These are phyloP conservation scores for Elsinoe fawcettii DNA, from an alignment of 2,329 filamentous ascomycete genomes.

Conservation along the genomic window DNA sequence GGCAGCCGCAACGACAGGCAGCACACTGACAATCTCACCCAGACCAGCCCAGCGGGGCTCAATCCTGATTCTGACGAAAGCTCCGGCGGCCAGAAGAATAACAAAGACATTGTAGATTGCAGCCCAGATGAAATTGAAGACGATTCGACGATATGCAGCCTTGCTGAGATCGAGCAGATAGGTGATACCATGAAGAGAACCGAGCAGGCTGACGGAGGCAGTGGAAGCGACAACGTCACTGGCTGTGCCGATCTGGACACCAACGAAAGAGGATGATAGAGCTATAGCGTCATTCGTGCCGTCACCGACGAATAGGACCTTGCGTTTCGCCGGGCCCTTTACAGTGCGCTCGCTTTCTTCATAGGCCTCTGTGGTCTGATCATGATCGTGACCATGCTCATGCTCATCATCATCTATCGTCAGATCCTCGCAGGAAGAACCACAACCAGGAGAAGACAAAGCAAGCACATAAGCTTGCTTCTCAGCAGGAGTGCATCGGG, in stretches of 20 bases:
- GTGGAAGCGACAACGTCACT: constrained; percentile 59
- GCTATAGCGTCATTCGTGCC: constrained; percentile 73
- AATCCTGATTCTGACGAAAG: constrained; percentile 50
- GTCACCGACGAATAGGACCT: constrained; percentile 65
- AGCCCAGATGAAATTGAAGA: constrained; percentile 64
- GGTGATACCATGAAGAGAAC: constrained; percentile 47
- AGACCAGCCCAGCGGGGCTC: constrained; percentile 59
- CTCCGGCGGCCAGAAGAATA: constrained; percentile 58
- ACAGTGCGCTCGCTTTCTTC: constrained; percentile 17
- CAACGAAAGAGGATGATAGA: constrained; percentile 61
- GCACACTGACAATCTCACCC: constrained; percentile 65
- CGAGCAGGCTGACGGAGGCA: constrained; percentile 57
- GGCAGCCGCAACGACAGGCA: constrained; percentile 58
- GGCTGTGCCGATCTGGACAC: constrained; percentile 57
- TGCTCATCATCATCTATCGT: background rate
- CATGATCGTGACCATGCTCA: background rate
- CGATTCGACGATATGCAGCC: constrained; percentile 34
- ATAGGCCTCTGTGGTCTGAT: background rate
- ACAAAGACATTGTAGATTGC: constrained; percentile 64
- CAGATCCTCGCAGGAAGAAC: background rate
- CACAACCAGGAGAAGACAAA: constrained; percentile 18
- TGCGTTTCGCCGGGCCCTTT: constrained; percentile 17
- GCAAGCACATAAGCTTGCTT: constrained; percentile 47
- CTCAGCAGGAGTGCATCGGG: constrained; percentile 44
- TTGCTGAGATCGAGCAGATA: constrained; percentile 49